These are phyloP conservation scores for Moelleriella libera DNA, from an alignment of 2,329 filamentous ascomycete species.

Conservation along the genomic window DNA sequence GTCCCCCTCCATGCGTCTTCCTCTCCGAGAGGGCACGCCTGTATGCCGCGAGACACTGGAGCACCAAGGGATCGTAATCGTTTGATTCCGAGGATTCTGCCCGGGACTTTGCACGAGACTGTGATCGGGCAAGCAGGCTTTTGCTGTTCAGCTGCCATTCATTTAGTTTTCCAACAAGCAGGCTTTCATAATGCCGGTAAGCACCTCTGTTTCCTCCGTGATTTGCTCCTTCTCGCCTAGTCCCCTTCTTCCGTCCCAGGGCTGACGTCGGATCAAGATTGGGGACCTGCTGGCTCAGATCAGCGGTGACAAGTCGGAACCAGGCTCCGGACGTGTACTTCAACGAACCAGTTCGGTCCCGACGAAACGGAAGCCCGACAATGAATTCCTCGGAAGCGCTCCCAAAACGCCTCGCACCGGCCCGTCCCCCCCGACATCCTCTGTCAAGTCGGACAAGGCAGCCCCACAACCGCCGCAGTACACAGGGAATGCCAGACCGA, in stretches of 20 bases:
- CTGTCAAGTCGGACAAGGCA: neutral
- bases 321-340: conserved; percentile 15
- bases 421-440: neutral
- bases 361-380: conserved; percentile 44
- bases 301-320: conserved; percentile 35
- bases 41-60: neutral
- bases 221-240: neutral
- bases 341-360: conserved; percentile 12
- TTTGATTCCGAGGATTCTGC: no score
- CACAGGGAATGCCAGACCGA: conserved; percentile 4
- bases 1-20: neutral
- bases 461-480: neutral
- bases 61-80: neutral
- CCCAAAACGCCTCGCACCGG: conserved; percentile 22
- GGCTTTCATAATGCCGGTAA: conserved; percentile 15
- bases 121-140: neutral
- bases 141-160: neutral
- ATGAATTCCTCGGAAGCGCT: conserved; percentile 24
- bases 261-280: conserved; percentile 11
- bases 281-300: conserved; percentile 37
- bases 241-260: neutral
- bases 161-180: neutral
- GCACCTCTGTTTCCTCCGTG: conserved; percentile 2
- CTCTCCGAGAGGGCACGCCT: conserved; percentile 1
- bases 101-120: no score